Percentiles rank a stretch among this genome's conserved stretches.
Conservation (phyloP, 768 basidiomycete species). For the Lactarius hatsudake region DNA sequence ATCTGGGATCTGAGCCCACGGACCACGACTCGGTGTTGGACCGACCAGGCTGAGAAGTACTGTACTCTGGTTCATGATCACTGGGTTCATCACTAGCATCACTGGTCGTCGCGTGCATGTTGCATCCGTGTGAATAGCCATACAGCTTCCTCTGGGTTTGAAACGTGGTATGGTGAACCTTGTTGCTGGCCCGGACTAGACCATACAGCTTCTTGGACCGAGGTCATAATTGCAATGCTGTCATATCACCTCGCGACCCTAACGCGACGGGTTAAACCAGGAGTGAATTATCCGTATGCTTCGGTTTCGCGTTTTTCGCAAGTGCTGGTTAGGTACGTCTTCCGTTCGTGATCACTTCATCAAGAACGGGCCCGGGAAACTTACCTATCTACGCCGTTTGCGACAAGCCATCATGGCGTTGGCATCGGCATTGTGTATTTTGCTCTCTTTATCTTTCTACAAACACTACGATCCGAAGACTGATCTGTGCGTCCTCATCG, state of each 20-base stretch:
- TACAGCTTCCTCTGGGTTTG: background rate
- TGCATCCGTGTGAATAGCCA: background rate
- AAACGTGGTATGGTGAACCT: too few species aligned
- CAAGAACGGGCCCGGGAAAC: background rate
- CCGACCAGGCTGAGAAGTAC: too few species aligned
- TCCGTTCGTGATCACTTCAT: background rate
- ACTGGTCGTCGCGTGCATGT: background rate
- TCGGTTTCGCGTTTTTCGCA: conserved; percentile 27
- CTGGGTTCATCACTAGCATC: too few species aligned
- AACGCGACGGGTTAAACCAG: background rate
- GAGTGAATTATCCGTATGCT: conserved; percentile 2
- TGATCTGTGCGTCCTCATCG: conserved; percentile 24
- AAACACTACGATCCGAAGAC: conserved; percentile 18
- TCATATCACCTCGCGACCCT: background rate
- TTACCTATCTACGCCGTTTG: background rate
- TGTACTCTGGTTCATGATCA: too few species aligned
- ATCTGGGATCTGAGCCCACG: too few species aligned
- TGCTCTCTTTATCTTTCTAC: conserved; percentile 18
- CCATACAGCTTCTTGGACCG: background rate
- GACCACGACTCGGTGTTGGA: too few species aligned
- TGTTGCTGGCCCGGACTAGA: background rate
- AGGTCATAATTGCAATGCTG: background rate
- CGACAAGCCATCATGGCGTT: conserved; percentile 12
- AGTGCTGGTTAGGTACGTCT: conserved; percentile 26
- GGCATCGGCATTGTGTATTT: conserved; percentile 16